These are phyloP conservation scores for Alternaria consortialis DNA, from an alignment of 2,329 filamentous ascomycete species.

Conservation along the genomic window DNA sequence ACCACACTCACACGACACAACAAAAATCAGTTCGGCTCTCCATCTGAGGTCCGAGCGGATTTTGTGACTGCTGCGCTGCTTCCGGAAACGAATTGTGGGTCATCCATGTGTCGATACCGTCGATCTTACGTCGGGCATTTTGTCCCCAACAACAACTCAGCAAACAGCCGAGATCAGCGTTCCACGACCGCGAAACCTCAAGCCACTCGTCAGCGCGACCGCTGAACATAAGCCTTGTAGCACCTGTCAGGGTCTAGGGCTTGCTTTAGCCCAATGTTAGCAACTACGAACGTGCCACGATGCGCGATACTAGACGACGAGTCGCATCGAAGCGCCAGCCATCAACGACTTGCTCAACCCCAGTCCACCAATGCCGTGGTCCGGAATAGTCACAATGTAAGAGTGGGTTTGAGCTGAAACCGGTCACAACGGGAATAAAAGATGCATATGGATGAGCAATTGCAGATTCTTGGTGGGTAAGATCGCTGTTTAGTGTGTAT, in stretches of 20 bases:
- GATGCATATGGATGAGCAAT: neutral
- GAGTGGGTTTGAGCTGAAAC: neutral
- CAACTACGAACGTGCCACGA: neutral
- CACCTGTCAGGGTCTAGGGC: neutral
- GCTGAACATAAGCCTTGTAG: neutral
- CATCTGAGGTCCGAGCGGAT: neutral
- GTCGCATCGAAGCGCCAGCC: neutral
- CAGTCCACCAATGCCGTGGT: neutral
- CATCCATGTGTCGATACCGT: neutral
- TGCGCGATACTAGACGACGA: neutral
- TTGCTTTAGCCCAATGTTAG: neutral
- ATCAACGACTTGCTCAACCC: neutral
- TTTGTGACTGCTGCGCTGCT: neutral
- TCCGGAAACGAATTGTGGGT: neutral
- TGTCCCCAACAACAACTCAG: neutral
- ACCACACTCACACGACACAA: neutral
- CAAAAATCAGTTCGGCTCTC: constrained; percentile 3
- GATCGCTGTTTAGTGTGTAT: neutral
- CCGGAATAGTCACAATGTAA: neutral
- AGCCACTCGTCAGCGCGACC: neutral
- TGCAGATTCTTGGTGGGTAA: neutral
- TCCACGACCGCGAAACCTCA: neutral
- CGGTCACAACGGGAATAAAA: neutral
- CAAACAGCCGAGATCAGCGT: neutral
- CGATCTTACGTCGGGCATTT: constrained; percentile 11